Conservation (phyloP, 2,329 filamentous ascomycete species). For the Thelonectria blattea region DNA sequence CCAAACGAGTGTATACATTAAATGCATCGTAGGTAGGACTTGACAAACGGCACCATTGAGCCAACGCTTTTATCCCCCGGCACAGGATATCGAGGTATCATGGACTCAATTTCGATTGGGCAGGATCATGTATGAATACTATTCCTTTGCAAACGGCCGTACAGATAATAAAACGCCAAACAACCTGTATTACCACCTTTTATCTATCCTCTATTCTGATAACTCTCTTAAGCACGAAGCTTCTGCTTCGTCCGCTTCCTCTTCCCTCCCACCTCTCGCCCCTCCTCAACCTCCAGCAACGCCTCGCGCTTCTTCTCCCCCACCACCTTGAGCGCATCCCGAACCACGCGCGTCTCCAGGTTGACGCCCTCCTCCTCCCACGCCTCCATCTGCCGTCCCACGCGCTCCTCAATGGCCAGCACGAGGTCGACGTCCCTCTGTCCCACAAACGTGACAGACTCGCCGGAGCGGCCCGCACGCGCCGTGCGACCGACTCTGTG, state of each 20-base stretch:
- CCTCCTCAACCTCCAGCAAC: constrained; percentile 87
- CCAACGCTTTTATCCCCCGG: no score
- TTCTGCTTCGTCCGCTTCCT: constrained; percentile 67
- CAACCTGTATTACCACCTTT: background rate
- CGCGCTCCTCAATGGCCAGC: constrained; percentile 85
- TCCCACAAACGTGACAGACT: constrained; percentile 86
- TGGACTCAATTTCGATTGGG: no score
- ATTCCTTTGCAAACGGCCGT: background rate
- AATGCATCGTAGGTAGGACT: no score
- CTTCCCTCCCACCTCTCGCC: constrained; percentile 90
- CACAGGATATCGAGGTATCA: no score
- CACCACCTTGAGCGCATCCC: constrained; percentile 85
- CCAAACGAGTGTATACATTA: no score
- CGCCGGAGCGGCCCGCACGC: constrained; percentile 83
- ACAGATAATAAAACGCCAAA: background rate
- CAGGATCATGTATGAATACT: no score
- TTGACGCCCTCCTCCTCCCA: constrained; percentile 93
- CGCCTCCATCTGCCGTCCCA: constrained; percentile 78
- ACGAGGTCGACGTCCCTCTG: constrained; percentile 92
- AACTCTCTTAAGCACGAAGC: constrained; percentile 43
- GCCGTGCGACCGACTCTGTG: constrained; percentile 96
- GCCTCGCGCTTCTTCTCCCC: constrained; percentile 97
- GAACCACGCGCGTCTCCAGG: constrained; percentile 86
- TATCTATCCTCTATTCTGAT: background rate
- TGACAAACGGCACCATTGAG: no score